Percentiles rank a stretch among this genome's conserved stretches.
These are phyloP conservation scores for Candida anutae DNA, from an alignment of 1,139 yeast genomes.

Conservation along the genomic window DNA sequence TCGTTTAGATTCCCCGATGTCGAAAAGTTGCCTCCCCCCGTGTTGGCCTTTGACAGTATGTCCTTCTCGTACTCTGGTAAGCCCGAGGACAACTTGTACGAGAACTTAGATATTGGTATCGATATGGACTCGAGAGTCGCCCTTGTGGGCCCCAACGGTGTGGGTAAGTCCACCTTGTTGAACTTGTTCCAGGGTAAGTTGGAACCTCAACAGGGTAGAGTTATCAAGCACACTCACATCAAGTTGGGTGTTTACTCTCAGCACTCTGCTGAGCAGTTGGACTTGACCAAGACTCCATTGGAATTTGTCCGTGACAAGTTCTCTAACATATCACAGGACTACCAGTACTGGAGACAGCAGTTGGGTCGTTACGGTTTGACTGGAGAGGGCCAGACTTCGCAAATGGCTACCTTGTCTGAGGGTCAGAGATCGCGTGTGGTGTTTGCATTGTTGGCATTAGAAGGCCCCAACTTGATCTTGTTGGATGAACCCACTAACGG, in stretches of 20 bases:
- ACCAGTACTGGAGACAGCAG: conserved; percentile 98
- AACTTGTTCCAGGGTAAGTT: conserved; percentile 95
- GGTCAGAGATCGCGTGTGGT: conserved; percentile 99
- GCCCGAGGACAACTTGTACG: conserved; percentile 81
- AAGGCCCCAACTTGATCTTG: conserved; percentile 87
- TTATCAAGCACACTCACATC: conserved; percentile 93
- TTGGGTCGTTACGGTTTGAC: conserved; percentile 97
- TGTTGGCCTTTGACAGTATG: conserved; percentile 90
- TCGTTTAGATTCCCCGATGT: conserved; percentile 92
- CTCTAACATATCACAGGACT: conserved; percentile 86
- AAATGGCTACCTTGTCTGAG: conserved; percentile 97
- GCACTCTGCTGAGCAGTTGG: conserved; percentile 97
- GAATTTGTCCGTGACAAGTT: conserved; percentile 96
- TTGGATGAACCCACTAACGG: conserved; percentile 99
- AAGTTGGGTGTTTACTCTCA: conserved; percentile 98
- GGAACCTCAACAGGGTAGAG: conserved; percentile 87
- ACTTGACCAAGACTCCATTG: conserved; percentile 86
- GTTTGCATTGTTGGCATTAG: conserved; percentile 90
- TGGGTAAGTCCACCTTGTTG: conserved; percentile 93
- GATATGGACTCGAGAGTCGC: conserved; percentile 99
- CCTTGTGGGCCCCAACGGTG: conserved; percentile 98
- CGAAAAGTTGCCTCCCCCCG: conserved; percentile 98
- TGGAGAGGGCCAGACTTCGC: conserved; percentile 98
- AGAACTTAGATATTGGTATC: conserved; percentile 90
- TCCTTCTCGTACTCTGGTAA: conserved; percentile 89